phyloP scores from a whole-genome alignment of 2,329 filamentous ascomycete genomes.

The Sporothrix protearum region DNA sequence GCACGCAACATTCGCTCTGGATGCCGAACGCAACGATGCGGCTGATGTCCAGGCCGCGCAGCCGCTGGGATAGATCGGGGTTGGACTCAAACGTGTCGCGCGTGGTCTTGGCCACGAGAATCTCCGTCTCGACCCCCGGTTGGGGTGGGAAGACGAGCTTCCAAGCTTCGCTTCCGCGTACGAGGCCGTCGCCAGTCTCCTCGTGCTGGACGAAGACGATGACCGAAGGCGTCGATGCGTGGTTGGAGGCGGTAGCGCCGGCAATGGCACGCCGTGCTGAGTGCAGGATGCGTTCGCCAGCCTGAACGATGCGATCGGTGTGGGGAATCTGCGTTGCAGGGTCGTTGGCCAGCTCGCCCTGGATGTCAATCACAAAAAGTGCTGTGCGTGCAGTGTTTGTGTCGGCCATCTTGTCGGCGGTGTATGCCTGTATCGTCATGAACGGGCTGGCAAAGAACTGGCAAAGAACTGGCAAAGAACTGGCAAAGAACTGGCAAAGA shows the following conservation, averaged over 20 bases:
- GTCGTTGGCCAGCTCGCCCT: background rate
- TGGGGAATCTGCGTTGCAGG: background rate
- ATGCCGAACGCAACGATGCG: background rate
- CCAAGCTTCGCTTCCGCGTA: background rate
- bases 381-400: background rate
- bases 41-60: background rate
- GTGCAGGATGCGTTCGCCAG: background rate
- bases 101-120: background rate
- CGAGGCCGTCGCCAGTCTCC: background rate
- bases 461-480: background rate
- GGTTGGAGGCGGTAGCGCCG: too few relatives aligned
- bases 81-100: background rate
- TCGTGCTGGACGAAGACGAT: conserved; percentile 8
- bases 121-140: background rate
- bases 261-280: background rate
- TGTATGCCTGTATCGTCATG: background rate
- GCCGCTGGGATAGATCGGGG: background rate
- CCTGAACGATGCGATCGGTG: background rate
- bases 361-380: background rate
- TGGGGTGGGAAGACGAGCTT: background rate
- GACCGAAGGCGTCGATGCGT: background rate
- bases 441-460: too few relatives aligned
- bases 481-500: background rate
- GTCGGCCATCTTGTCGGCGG: background rate
- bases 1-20: conserved; percentile 5